Evolutionary conservation across 139 green algal species (phyloP).

Genomic region (Edaphochlamys debaryana): DNA sequence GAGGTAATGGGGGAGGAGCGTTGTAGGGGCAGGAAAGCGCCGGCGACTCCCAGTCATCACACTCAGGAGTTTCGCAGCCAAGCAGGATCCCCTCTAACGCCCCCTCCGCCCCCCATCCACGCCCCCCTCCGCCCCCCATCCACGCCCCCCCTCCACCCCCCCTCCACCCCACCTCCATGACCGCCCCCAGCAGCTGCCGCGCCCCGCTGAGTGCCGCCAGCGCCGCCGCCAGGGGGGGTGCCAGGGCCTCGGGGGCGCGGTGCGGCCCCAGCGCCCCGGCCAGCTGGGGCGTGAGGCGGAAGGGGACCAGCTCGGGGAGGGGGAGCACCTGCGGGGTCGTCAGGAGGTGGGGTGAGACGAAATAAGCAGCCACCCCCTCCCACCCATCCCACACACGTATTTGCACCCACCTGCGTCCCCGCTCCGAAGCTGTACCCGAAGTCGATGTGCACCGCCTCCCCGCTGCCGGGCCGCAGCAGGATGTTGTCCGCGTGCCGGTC

Average conservation of each 20-base stretch:
- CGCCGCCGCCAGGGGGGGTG: conserved; percentile 47
- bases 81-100: background rate
- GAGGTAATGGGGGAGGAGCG: background rate
- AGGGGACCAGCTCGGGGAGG: conserved; percentile 80
- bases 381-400: background rate
- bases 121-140: background rate
- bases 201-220: conserved; percentile 49
- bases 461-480: conserved; percentile 66
- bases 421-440: conserved; percentile 87
- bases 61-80: background rate
- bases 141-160: background rate
- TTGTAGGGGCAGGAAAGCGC: background rate
- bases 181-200: conserved; percentile 45
- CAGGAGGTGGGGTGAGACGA: background rate
- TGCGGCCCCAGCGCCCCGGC: conserved; percentile 64
- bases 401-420: conserved; percentile 51
- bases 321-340: conserved; percentile 56
- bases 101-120: too few relatives aligned
- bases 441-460: conserved; percentile 74
- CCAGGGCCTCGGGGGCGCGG: conserved; percentile 55
- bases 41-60: background rate
- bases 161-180: conserved; percentile 22
- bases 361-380: background rate
- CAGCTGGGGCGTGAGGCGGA: conserved; percentile 77
- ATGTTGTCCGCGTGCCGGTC: conserved; percentile 82